phyloP scores from a whole-genome alignment of 2,329 filamentous ascomycete species.

The Scedosporium boydii region DNA sequence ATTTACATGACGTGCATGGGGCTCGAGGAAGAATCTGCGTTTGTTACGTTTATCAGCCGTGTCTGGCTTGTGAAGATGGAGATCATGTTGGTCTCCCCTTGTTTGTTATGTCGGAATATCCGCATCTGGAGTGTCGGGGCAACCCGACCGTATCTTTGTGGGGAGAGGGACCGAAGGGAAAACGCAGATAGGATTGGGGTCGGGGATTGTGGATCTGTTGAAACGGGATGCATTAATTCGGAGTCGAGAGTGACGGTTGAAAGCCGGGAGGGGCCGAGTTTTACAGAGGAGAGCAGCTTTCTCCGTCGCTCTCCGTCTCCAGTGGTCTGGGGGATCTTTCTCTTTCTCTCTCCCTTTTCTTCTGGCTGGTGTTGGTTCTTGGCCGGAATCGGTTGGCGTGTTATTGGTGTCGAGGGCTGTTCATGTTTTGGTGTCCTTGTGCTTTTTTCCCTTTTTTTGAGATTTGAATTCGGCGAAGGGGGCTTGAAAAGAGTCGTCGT shows the following conservation, averaged over 20 bases:
- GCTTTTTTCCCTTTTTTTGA: conserved; percentile 6
- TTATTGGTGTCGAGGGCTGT: not conserved
- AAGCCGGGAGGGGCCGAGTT: not conserved
- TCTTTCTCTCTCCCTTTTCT: not conserved
- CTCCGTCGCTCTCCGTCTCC: no score
- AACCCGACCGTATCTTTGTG: not conserved
- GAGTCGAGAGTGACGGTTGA: not conserved
- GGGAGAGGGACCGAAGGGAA: not conserved
- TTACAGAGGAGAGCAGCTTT: not conserved
- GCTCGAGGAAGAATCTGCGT: not conserved
- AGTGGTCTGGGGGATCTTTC: not conserved
- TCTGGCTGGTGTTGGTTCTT: conserved; percentile 3
- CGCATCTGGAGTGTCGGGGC: not conserved
- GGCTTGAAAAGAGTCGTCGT: not conserved
- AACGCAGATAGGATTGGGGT: not conserved
- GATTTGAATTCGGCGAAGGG: conserved; percentile 1
- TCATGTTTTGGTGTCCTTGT: not conserved
- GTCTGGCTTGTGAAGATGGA: not conserved
- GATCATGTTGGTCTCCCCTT: not conserved
- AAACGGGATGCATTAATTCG: not conserved
- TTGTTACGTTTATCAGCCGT: not conserved
- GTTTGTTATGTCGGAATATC: conserved; percentile 1
- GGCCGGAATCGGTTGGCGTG: conserved; percentile 2
- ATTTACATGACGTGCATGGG: not conserved
- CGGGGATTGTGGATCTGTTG: not conserved